These are phyloP conservation scores for Rhizophagus clarus DNA, from an alignment of 192 early-diverging fungal genomes.

Conservation along the genomic window DNA sequence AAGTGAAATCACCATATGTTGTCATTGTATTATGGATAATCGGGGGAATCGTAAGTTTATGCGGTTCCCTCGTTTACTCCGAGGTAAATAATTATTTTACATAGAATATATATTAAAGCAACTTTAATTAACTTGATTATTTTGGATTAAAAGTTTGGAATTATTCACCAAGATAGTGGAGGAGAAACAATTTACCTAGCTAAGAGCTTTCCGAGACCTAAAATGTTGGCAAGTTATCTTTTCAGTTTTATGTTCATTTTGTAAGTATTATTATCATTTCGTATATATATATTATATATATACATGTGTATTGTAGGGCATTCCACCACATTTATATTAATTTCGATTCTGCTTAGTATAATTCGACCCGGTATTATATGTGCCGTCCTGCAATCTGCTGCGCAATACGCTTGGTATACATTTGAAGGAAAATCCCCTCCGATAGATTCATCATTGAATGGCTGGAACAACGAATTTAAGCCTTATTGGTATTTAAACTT, in stretches of 20 bases:
- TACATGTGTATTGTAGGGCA: too few species aligned
- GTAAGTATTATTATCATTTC: background rate
- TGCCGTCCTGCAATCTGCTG: background rate
- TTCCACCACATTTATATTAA: too few species aligned
- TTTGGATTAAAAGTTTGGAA: background rate
- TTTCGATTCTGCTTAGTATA: background rate
- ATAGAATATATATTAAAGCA: too few species aligned
- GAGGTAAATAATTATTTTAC: background rate
- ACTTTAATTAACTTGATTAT: too few species aligned
- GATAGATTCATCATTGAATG: background rate
- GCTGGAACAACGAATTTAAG: background rate
- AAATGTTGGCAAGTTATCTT: background rate
- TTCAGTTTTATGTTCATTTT: constrained; percentile 1
- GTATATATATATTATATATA: too few species aligned
- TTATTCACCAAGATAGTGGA: background rate
- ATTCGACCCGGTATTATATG: background rate
- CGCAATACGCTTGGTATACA: background rate
- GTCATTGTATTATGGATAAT: background rate
- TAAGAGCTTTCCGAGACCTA: background rate
- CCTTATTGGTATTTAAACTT: background rate
- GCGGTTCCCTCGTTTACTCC: background rate
- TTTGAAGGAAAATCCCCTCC: background rate
- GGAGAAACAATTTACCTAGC: background rate
- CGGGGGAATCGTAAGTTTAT: background rate
- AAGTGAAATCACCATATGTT: background rate